phyloP scores from a whole-genome alignment of 441 rosid species.

The Cnidoscolus chayamansa region DNA sequence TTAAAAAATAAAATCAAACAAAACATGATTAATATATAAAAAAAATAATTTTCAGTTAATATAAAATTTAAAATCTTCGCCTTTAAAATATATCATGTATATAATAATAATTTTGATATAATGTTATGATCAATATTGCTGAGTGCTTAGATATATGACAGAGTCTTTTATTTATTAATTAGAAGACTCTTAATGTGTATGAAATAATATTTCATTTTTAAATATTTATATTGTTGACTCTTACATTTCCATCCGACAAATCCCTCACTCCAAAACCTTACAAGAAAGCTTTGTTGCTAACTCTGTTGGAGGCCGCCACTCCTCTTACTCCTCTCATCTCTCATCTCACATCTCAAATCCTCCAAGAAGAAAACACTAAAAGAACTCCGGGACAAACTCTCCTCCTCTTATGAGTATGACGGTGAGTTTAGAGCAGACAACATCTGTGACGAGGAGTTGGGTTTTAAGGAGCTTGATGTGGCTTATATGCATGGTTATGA shows the following conservation, averaged over 20 bases:
- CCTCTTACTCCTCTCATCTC: constrained; percentile 63
- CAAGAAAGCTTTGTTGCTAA: constrained; percentile 62
- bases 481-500: constrained; percentile 90
- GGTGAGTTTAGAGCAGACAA: constrained; percentile 54
- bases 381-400: constrained; percentile 62
- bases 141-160: too few relatives aligned
- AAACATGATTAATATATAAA: too few relatives aligned
- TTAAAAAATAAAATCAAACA: too few relatives aligned
- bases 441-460: constrained; percentile 67
- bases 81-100: too few relatives aligned
- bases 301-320: constrained; percentile 64
- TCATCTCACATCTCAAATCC: constrained; percentile 64
- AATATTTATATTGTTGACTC: too few relatives aligned
- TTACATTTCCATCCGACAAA: constrained; percentile 29
- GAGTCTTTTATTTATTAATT: too few relatives aligned
- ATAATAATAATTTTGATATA: too few relatives aligned
- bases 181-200: too few relatives aligned
- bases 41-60: too few relatives aligned
- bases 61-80: too few relatives aligned
- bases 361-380: constrained; percentile 69
- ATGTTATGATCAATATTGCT: too few relatives aligned
- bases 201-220: too few relatives aligned
- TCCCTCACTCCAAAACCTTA: constrained; percentile 40
- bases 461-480: constrained; percentile 82
- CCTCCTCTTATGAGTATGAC: constrained; percentile 25